Percentiles rank a stretch among this genome's conserved stretches.
Evolutionary conservation across 345 rosid species (phyloP).

Genomic region (Acer campestre): DNA sequence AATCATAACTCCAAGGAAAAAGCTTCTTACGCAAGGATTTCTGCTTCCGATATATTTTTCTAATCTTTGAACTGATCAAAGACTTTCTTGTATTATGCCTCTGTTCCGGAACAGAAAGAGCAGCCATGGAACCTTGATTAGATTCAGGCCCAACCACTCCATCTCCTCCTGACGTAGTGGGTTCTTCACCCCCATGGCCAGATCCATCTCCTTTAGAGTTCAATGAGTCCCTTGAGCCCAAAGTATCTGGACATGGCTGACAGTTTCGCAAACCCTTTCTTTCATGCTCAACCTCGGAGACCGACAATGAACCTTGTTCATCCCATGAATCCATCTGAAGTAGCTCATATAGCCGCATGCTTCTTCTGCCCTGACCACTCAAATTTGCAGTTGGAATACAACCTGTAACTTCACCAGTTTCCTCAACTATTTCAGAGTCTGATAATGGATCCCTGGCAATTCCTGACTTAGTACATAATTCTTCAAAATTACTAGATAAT

Average conservation of each 20-base stretch:
- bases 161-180: constrained; percentile 81
- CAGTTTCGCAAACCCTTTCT: constrained; percentile 30
- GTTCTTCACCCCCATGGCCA: constrained; percentile 52
- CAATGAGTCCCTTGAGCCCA: constrained; percentile 30
- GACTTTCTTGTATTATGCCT: constrained; percentile 60
- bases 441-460: constrained; percentile 35
- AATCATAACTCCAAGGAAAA: constrained; percentile 97
- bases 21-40: constrained; percentile 87
- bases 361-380: constrained; percentile 63
- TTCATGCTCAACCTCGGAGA: constrained; percentile 30
- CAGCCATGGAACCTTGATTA: constrained; percentile 32
- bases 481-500: constrained; percentile 32
- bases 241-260: constrained; percentile 33
- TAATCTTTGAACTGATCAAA: constrained; percentile 62
- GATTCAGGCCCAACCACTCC: constrained; percentile 43
- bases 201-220: constrained; percentile 37
- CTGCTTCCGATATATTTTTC: constrained; percentile 73
- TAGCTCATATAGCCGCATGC: constrained; percentile 84
- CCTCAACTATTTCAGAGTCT: constrained; percentile 55
- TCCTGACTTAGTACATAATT: constrained; percentile 40
- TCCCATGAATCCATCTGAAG: constrained; percentile 74
- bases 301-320: constrained; percentile 32
- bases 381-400: constrained; percentile 45
- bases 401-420: constrained; percentile 33
- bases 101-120: constrained; percentile 42